Conservation (phyloP, 192 early-diverging fungal species). For the Linnemannia elongata region DNA sequence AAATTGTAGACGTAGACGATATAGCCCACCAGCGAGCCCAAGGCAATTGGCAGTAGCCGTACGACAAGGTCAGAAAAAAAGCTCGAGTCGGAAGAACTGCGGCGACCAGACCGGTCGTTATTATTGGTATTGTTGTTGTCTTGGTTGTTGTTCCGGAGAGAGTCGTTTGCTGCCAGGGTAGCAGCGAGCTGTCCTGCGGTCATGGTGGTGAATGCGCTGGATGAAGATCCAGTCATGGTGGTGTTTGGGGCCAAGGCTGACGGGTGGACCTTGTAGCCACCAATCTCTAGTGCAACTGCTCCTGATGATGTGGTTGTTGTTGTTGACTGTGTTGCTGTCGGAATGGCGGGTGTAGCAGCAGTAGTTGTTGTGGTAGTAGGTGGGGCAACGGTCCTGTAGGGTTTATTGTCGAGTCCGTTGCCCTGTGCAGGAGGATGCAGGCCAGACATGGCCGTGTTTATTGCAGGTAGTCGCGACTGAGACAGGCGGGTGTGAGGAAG, state of each 20-base stretch:
- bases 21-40: slow-evolving; percentile 32
- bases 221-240: background rate
- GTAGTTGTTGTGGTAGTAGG: background rate
- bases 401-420: background rate
- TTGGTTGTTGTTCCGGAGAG: background rate
- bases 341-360: background rate
- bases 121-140: background rate
- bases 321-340: background rate
- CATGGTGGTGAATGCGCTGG: slow-evolving; percentile 26
- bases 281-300: background rate
- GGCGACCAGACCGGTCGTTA: background rate
- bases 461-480: background rate
- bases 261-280: slow-evolving; percentile 41
- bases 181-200: slow-evolving; percentile 44
- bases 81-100: background rate
- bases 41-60: slow-evolving; percentile 23
- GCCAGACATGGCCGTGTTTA: background rate
- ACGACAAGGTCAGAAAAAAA: slow-evolving; percentile 6
- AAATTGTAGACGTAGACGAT: slow-evolving; percentile 48
- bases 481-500: background rate
- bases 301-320: background rate
- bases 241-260: slow-evolving; percentile 29
- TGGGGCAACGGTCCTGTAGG: background rate
- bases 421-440: slow-evolving; percentile 1
- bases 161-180: slow-evolving; percentile 29